Percentiles rank a stretch among this genome's conserved stretches.
These are phyloP conservation scores for Earliella scabrosa DNA, from an alignment of 1,284 basidiomycete species.

Conservation along the genomic window DNA sequence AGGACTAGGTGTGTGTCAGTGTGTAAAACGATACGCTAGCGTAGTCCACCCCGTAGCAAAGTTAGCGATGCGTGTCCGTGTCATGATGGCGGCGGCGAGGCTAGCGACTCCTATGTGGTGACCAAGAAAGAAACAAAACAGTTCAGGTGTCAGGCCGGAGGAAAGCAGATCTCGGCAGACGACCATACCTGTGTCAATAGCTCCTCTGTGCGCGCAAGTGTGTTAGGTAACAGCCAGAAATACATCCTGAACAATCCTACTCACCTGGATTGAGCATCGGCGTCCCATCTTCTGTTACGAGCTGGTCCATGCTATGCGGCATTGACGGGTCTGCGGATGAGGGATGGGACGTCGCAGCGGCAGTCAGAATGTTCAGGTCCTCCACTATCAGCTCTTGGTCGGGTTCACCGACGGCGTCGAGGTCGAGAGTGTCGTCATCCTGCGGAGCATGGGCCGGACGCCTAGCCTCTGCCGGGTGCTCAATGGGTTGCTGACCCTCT, in stretches of 20 bases:
- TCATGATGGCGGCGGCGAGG: slow-evolving; percentile 59
- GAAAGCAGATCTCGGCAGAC: not conserved
- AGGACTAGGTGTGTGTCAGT: slow-evolving; percentile 9
- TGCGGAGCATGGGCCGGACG: not conserved
- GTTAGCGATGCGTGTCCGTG: not conserved
- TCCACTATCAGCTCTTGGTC: slow-evolving; percentile 3
- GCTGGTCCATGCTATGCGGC: slow-evolving; percentile 43
- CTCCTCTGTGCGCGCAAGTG: slow-evolving; percentile 46
- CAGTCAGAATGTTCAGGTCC: not conserved
- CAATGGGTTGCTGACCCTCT: not conserved
- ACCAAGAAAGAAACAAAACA: too few relatives aligned
- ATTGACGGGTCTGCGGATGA: not conserved
- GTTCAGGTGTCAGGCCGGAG: not conserved
- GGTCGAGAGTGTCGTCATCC: not conserved
- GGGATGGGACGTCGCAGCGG: not conserved
- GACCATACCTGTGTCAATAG: slow-evolving; percentile 59
- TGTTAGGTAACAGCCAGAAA: not conserved
- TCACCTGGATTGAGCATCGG: slow-evolving; percentile 70
- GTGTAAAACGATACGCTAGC: slow-evolving; percentile 9
- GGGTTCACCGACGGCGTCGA: slow-evolving; percentile 1
- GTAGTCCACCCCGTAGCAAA: slow-evolving; percentile 1
- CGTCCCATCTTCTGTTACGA: slow-evolving; percentile 63
- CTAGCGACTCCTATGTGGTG: slow-evolving; percentile 56
- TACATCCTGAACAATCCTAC: not conserved
- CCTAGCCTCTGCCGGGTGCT: not conserved